Percentiles rank a stretch among this genome's conserved stretches.
Evolutionary conservation across 78 protist genomes (phyloP).

Genomic region (Pigoraptor vietnamica): DNA sequence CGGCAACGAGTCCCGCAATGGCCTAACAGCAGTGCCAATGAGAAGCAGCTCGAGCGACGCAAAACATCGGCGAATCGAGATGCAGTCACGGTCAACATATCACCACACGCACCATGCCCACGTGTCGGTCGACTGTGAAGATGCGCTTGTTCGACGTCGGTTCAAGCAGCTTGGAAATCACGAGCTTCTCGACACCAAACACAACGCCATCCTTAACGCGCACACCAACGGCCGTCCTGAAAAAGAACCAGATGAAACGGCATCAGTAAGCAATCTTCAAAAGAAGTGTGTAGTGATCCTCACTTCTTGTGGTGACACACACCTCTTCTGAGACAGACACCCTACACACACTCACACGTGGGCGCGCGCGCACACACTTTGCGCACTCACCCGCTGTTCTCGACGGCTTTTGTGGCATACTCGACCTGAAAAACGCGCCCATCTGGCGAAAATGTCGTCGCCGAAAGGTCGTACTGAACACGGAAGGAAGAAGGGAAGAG

Average conservation of each 20-base stretch:
- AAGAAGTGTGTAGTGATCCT: no score
- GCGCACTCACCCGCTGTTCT: conserved; percentile 78
- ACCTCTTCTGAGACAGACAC: background rate
- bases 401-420: conserved; percentile 98
- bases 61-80: background rate
- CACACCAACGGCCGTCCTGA: conserved; percentile 86
- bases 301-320: background rate
- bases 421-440: conserved; percentile 99
- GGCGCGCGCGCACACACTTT: background rate
- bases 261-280: background rate
- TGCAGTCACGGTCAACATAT: background rate
- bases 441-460: conserved; percentile 94
- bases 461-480: conserved; percentile 87
- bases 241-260: background rate
- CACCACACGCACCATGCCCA: conserved; percentile 64
- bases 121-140: conserved; percentile 67
- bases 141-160: conserved; percentile 68
- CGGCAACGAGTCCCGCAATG: conserved; percentile 87
- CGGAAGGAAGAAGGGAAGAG: background rate
- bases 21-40: conserved; percentile 24
- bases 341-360: background rate
- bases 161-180: conserved; percentile 82
- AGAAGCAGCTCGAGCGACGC: background rate
- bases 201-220: conserved; percentile 95
- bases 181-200: conserved; percentile 92